Evolutionary conservation across 768 basidiomycete species (phyloP), one percentile per base, ranked within the genome.

Genomic region (Rhizopogon rudus): DNA sequence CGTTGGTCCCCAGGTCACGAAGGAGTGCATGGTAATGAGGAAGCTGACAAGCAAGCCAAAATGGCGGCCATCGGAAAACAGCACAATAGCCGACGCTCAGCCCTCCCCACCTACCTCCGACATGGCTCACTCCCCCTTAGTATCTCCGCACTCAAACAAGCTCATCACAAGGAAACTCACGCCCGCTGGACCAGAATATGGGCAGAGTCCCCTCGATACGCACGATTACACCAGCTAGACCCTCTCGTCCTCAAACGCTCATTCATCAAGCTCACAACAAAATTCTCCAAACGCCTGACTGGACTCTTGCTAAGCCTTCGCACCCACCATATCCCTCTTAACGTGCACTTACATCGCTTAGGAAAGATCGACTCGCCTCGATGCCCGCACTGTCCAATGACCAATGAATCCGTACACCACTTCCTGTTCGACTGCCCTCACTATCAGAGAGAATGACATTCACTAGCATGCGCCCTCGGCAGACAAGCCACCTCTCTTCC

Each of bases 321-420:
- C 1, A 67, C 67, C 0, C 67, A 64, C 1, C 73, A 75, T 42
- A 44, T 60, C 7, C 65, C 68, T 0, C 63, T 75, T 0, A 61
- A 66, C 22, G 46, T 61, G n/a, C 63, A 74, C 58, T 66, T 75
- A 1, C 58, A 69, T 46, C 44, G 56, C 3, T 65, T 76, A 9
- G 49, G 53, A 0, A 58, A 57, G 20, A 53, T 43, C 0, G 65
- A 71, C 12, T 57, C 59, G 1, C 65, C 70, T 5, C 29, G 33
- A 3, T 75, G 73, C 61, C 52, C 57, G 2, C 40, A 46, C 1
- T 74, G 74, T 61, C 35, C 50, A 0, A 42, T 0, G 40, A 17
- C 1, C 31, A 44, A 49, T 1, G 72, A 75, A 52, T 69, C 69
- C 14, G 57, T 69, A 0, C 41, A 53, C 2, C 74, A 73, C 56